Evolutionary conservation across 2,329 filamentous ascomycete genomes (phyloP).

Genomic region (Aspergillus sp.): DNA sequence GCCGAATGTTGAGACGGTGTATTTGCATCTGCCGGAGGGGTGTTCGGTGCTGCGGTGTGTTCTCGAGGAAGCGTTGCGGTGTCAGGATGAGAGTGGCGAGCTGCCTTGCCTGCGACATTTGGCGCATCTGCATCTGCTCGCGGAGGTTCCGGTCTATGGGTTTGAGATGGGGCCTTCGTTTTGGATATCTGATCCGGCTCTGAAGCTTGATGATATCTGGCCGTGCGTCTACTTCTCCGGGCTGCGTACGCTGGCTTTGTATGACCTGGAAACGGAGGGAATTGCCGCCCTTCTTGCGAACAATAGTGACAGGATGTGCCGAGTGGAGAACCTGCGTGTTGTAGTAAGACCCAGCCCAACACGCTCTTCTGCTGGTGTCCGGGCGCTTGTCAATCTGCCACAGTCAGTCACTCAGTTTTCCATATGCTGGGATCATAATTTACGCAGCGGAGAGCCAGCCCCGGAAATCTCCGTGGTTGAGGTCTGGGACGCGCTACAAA

Average conservation of each 20-base stretch:
- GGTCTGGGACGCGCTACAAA: conserved; percentile 2
- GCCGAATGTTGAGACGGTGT: too few relatives aligned
- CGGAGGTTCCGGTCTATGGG: neutral
- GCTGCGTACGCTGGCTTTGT: neutral
- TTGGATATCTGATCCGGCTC: neutral
- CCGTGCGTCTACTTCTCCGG: neutral
- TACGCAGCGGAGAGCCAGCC: neutral
- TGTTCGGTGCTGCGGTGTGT: too few relatives aligned
- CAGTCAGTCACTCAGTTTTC: neutral
- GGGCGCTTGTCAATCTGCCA: neutral
- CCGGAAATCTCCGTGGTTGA: neutral
- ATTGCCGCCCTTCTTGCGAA: neutral
- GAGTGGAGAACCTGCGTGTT: neutral
- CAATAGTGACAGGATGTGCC: neutral
- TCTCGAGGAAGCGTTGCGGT: too few relatives aligned
- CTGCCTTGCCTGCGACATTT: too few relatives aligned
- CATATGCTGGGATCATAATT: neutral
- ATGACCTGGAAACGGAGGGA: neutral
- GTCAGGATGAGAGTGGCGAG: too few relatives aligned
- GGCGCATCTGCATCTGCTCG: too few relatives aligned
- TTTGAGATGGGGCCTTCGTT: neutral
- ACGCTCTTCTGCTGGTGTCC: neutral
- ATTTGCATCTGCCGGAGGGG: too few relatives aligned
- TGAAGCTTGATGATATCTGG: neutral
- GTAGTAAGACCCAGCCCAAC: neutral